Conservation (phyloP, 306 rosid genomes). For the Benincasa hispida region DNA sequence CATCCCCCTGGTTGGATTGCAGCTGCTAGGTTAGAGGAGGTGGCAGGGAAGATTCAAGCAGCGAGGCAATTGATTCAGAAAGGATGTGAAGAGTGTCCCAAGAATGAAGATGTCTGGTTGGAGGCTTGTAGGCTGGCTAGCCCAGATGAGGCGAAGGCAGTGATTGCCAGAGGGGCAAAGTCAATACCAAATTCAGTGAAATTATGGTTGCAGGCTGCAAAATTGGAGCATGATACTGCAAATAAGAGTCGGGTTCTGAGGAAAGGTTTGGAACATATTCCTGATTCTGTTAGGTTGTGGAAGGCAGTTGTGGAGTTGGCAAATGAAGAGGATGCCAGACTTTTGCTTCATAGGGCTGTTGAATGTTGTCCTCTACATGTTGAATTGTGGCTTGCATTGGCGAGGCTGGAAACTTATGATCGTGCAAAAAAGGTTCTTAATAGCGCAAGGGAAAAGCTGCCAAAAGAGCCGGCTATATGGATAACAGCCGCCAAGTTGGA, state of each 20-base stretch:
- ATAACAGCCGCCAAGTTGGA: conserved; percentile 86
- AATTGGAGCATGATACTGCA: conserved; percentile 60
- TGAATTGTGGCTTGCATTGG: conserved; percentile 84
- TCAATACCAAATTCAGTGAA: conserved; percentile 72
- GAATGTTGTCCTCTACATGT: conserved; percentile 88
- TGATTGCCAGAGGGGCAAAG: conserved; percentile 70
- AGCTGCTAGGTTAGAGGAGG: conserved; percentile 78
- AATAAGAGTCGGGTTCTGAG: conserved; percentile 68
- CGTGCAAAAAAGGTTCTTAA: conserved; percentile 74
- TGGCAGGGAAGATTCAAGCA: conserved; percentile 72
- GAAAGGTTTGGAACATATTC: conserved; percentile 78
- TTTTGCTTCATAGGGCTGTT: conserved; percentile 79
- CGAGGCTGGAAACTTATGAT: conserved; percentile 80
- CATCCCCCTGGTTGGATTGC: conserved; percentile 95
- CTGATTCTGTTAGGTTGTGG: conserved; percentile 90
- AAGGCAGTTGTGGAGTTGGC: conserved; percentile 92
- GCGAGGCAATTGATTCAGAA: conserved; percentile 68
- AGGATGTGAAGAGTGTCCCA: conserved; percentile 90
- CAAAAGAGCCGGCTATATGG: conserved; percentile 88
- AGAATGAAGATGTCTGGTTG: conserved; percentile 83
- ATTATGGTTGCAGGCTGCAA: conserved; percentile 79
- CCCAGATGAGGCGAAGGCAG: conserved; percentile 82
- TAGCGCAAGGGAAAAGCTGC: conserved; percentile 62
- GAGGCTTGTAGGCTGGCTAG: conserved; percentile 84
- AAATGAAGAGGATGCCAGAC: conserved; percentile 73